Percentiles rank a stretch among this genome's conserved stretches.
Conservation (phyloP, 352 stramenopile species). For the Phytophthora multivora region DNA sequence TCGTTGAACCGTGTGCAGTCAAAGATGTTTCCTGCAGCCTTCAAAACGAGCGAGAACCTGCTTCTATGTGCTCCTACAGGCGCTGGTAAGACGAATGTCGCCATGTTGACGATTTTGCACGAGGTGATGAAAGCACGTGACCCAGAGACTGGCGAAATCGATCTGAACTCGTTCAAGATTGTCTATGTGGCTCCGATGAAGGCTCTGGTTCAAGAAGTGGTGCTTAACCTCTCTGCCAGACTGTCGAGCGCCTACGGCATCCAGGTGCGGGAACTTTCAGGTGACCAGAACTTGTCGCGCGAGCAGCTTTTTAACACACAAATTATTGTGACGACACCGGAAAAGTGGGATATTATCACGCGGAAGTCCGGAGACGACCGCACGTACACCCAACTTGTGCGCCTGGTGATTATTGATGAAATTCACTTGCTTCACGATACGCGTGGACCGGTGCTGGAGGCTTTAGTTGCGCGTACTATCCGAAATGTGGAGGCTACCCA, state of each 20-base stretch:
- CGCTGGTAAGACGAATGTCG: constrained; percentile 99
- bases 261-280: constrained; percentile 97
- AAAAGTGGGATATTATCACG: constrained; percentile 99
- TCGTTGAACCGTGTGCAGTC: constrained; percentile 99
- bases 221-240: constrained; percentile 96
- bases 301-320: constrained; percentile 99
- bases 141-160: constrained; percentile 85
- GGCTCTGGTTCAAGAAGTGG: constrained; percentile 99
- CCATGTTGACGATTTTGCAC: constrained; percentile 98
- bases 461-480: constrained; percentile 97
- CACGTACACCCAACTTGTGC: constrained; percentile 98
- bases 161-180: constrained; percentile 99
- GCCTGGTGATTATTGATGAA: constrained; percentile 99
- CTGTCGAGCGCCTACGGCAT: constrained; percentile 94
- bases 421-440: constrained; percentile 99
- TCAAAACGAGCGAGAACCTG: constrained; percentile 96
- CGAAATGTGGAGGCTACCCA: constrained; percentile 97
- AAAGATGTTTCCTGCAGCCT: constrained; percentile 94
- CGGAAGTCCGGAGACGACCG: constrained; percentile 97
- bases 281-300: constrained; percentile 97
- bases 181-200: constrained; percentile 99
- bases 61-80: constrained; percentile 99
- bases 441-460: constrained; percentile 98
- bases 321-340: constrained; percentile 99
- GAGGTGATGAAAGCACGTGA: constrained; percentile 95